Base-by-base conservation (phyloP, 1,284 basidiomycete species). In the Irpex sp. region DNA sequence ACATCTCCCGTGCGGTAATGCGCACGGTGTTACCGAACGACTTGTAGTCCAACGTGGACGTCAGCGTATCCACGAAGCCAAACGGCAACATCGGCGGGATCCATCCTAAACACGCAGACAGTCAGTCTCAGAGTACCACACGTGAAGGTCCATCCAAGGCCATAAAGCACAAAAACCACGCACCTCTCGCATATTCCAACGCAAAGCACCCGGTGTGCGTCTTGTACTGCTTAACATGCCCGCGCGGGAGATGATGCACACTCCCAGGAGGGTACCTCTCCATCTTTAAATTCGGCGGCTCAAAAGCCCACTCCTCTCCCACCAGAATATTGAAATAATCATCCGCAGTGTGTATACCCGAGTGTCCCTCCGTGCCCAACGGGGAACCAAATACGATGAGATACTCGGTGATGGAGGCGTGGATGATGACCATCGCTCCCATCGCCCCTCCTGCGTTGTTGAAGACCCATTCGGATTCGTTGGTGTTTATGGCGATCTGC, bases 401-500 rank as follows among this genome's bases (percentile, higher is more conserved):
- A 80, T 96, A 94, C 82, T 97, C 95, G 6, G 94, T 96, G 71
- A 97, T 89, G 76, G 86, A 91, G 15, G 96, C 94, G 73, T 98
- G 96, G 68, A 99, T 92, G 78, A 98, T 85, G 77, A 94, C 98
- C 97, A 99, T 98, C 52, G 90, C 89, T 52, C 94, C 97, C 97
- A 98, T 99, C 0, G 97, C 97, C 60, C 97, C 97, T 19, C 96
- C 97, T 0, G 97, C 97, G 73, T 99, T 99, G 82, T 91, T 98
- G 79, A 97, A 94, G 52, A 98, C 87, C 97, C 97, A 98, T 72
- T 98, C 96, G 57, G 83, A 80, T 5, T 80, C 68, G 76, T 92
- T 75, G 19, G 83, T 76, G 75, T 91, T 90, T 67, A 95, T 70
- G 11, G 82, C 78, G 59, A 91, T 80, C 44, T 78, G 71, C n/a